Conservation (phyloP, 805 yeast species). For the Yarrowia osloensis region DNA sequence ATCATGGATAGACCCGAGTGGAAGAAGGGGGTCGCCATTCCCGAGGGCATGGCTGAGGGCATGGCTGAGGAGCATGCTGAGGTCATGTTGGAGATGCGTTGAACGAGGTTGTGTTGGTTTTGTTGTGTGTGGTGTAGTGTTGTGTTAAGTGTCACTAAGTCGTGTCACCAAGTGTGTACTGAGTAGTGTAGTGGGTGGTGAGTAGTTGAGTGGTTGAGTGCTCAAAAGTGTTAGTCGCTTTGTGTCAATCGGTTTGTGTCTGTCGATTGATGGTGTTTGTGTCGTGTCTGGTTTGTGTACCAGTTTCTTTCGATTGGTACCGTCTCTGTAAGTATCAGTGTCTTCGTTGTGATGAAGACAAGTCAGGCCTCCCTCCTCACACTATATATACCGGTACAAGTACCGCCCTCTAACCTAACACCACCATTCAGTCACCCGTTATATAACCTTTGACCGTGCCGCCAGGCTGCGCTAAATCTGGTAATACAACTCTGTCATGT, state of each 20-base stretch:
- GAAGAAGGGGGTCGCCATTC: slow-evolving; percentile 24
- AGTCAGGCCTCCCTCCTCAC: background rate
- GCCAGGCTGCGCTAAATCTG: slow-evolving; percentile 5
- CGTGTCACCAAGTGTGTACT: too few species aligned
- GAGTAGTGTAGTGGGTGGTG: too few species aligned
- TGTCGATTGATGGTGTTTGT: too few species aligned
- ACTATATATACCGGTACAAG: slow-evolving; percentile 1
- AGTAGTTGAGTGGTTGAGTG: too few species aligned
- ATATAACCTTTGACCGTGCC: background rate
- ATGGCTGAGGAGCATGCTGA: slow-evolving; percentile 2
- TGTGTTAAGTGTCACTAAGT: background rate
- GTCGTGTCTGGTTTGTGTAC: too few species aligned
- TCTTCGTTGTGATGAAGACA: too few species aligned
- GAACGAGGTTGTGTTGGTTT: background rate
- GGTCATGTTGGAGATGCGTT: background rate
- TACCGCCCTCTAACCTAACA: too few species aligned
- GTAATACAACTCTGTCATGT: slow-evolving; percentile 14
- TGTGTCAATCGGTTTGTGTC: too few species aligned
- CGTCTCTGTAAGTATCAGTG: too few species aligned
- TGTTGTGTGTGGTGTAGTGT: background rate
- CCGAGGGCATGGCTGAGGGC: slow-evolving; percentile 21
- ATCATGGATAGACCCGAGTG: background rate
- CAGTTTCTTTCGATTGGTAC: too few species aligned
- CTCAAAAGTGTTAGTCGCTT: too few species aligned
- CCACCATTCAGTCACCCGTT: slow-evolving; percentile 8